These are phyloP conservation scores for Phanerochaete carnosa DNA, from an alignment of 768 basidiomycete species.

Conservation along the genomic window DNA sequence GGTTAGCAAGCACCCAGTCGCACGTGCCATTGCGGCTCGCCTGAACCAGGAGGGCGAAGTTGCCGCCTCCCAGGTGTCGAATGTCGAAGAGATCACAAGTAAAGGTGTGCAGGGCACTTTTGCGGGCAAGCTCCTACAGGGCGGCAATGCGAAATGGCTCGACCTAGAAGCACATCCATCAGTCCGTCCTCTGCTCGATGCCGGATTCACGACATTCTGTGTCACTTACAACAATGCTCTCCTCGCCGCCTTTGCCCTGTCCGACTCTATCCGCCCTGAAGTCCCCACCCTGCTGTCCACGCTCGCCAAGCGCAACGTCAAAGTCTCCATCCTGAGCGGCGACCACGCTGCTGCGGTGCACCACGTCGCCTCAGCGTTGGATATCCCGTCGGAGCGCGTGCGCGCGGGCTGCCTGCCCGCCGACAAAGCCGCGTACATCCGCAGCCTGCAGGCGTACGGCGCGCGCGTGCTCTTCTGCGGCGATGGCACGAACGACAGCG, in stretches of 20 bases:
- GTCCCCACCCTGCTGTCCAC: conserved; percentile 32
- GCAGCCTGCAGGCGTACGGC: conserved; percentile 22
- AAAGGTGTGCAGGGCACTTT: conserved; percentile 34
- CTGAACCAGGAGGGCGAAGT: conserved; percentile 17
- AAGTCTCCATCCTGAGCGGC: conserved; percentile 47
- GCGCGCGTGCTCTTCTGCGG: conserved; percentile 40
- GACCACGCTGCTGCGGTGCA: conserved; percentile 43
- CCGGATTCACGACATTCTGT: conserved; percentile 44
- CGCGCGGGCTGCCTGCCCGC: conserved; percentile 43
- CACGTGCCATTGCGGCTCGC: conserved; percentile 30
- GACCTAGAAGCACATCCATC: conserved; percentile 23
- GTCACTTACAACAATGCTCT: conserved; percentile 26
- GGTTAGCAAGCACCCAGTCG: conserved; percentile 33
- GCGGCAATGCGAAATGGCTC: conserved; percentile 36
- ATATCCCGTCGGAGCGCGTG: conserved; percentile 34
- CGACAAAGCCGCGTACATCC: conserved; percentile 38
- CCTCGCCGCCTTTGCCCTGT: conserved; percentile 36
- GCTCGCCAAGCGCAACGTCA: conserved; percentile 33
- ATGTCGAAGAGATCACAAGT: conserved; percentile 31
- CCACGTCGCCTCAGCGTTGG: conserved; percentile 37
- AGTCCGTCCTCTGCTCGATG: conserved; percentile 30
- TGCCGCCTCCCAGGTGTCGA: conserved; percentile 6
- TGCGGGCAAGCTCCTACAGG: conserved; percentile 29
- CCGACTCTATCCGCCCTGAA: conserved; percentile 44
- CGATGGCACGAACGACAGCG: conserved; percentile 54